phyloP scores from a whole-genome alignment of 2,329 filamentous ascomycete species.

The Ophiostoma australiae region DNA sequence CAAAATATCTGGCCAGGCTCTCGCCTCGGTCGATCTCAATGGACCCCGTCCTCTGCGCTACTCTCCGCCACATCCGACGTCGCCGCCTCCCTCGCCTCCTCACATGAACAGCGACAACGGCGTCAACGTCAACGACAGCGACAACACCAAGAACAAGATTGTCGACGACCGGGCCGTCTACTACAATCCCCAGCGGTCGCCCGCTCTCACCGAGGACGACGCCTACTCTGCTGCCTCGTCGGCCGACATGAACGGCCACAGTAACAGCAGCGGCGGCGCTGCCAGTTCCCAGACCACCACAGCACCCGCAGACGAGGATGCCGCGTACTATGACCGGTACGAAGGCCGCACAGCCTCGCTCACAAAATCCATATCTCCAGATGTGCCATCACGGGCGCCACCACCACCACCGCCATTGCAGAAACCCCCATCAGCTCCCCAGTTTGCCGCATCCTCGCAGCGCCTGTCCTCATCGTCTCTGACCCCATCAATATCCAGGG shows the following conservation, averaged over 20 bases:
- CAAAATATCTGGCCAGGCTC: conserved; percentile 18
- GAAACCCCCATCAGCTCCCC: background rate
- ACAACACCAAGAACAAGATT: background rate
- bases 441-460: background rate
- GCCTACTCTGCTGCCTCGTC: conserved; percentile 25
- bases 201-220: conserved; percentile 17
- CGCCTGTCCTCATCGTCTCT: background rate
- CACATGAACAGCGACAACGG: background rate
- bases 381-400: conserved; percentile 9
- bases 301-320: conserved; percentile 20
- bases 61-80: conserved; percentile 21
- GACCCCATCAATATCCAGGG: background rate
- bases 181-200: conserved; percentile 18
- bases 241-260: conserved; percentile 26
- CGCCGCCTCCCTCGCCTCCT: conserved; percentile 22
- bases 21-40: conserved; percentile 24
- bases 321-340: background rate
- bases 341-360: conserved; percentile 12
- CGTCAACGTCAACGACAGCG: background rate
- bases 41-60: conserved; percentile 17
- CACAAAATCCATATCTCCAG: conserved; percentile 19
- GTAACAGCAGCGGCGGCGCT: conserved; percentile 17
- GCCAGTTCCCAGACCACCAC: conserved; percentile 27
- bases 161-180: conserved; percentile 19
- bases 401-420: conserved; percentile 18